Percentiles rank a stretch among this genome's conserved stretches.
Evolutionary conservation across 176 grass and related monocot genomes (phyloP).

Genomic region (Alloteropsis semialata): DNA sequence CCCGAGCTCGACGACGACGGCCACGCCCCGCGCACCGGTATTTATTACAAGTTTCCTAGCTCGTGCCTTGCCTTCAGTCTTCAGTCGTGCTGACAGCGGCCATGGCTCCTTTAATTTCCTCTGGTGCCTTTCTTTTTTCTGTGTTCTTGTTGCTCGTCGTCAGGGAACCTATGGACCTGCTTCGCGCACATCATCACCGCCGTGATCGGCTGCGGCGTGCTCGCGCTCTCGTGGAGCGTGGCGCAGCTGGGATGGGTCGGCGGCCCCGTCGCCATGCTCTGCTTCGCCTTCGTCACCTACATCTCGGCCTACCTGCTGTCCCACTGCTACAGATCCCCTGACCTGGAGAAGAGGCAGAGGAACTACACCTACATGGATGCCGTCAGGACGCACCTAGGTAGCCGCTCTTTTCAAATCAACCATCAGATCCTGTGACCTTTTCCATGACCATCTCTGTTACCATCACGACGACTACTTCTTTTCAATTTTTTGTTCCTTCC

Average conservation of each 20-base stretch:
- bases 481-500: neutral
- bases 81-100: neutral
- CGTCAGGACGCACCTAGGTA: slow-evolving; percentile 49
- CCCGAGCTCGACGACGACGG: slow-evolving; percentile 41
- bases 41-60: rapidly evolving
- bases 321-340: slow-evolving; percentile 57
- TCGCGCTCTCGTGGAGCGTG: slow-evolving; percentile 66
- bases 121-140: neutral
- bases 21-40: slow-evolving; percentile 35
- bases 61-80: neutral
- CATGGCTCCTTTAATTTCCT: neutral
- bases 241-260: slow-evolving; percentile 58
- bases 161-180: slow-evolving; percentile 64
- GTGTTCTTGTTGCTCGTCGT: neutral
- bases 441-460: neutral
- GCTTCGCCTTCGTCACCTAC: slow-evolving; percentile 66
- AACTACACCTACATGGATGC: slow-evolving; percentile 72
- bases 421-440: neutral
- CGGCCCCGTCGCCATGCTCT: slow-evolving; percentile 47
- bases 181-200: slow-evolving; percentile 71
- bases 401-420: neutral
- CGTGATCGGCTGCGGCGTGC: slow-evolving; percentile 62
- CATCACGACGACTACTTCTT: neutral
- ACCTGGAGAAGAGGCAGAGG: slow-evolving; percentile 36
- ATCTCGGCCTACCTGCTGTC: slow-evolving; percentile 52